Evolutionary conservation across 2,329 filamentous ascomycete species (phyloP).

Genomic region (Apiospora marii): DNA sequence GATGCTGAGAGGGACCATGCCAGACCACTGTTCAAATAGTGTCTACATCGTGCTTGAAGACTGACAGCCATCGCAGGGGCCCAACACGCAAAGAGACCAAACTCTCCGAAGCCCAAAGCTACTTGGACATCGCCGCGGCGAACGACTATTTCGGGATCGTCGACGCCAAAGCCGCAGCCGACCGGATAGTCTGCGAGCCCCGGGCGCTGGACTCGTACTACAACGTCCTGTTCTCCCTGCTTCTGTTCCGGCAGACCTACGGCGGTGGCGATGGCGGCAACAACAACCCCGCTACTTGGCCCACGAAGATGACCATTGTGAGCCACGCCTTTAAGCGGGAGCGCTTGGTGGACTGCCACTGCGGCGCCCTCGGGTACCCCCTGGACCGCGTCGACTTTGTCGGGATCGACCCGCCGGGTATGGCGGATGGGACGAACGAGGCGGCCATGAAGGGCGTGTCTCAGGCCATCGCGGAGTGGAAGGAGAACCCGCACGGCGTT

Average conservation of each 20-base stretch:
- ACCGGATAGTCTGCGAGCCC: slow-evolving; percentile 67
- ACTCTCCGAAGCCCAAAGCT: slow-evolving; percentile 69
- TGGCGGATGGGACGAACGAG: slow-evolving; percentile 47
- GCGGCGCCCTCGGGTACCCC: slow-evolving; percentile 66
- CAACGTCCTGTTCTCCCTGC: slow-evolving; percentile 80
- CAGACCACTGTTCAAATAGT: not conserved
- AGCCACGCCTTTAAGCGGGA: slow-evolving; percentile 74
- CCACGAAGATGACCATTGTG: slow-evolving; percentile 65
- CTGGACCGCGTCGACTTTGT: slow-evolving; percentile 56
- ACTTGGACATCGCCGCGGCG: slow-evolving; percentile 59
- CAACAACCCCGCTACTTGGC: slow-evolving; percentile 52
- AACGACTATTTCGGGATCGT: slow-evolving; percentile 56
- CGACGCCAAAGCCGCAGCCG: not conserved
- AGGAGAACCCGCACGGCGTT: slow-evolving; percentile 59
- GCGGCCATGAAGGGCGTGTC: slow-evolving; percentile 51
- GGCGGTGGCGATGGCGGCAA: slow-evolving; percentile 32
- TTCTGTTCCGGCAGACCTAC: slow-evolving; percentile 61
- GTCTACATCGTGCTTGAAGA: too few relatives aligned
- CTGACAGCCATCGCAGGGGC: slow-evolving; percentile 53
- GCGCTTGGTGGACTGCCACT: slow-evolving; percentile 70
- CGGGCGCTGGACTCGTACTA: slow-evolving; percentile 85
- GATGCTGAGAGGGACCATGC: not conserved
- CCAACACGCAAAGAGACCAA: slow-evolving; percentile 66
- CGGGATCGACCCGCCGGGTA: slow-evolving; percentile 69
- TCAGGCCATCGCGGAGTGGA: slow-evolving; percentile 57